These are phyloP conservation scores for Vaccinium darrowii DNA, from an alignment of 148 eudicot genomes.

Conservation along the genomic window DNA sequence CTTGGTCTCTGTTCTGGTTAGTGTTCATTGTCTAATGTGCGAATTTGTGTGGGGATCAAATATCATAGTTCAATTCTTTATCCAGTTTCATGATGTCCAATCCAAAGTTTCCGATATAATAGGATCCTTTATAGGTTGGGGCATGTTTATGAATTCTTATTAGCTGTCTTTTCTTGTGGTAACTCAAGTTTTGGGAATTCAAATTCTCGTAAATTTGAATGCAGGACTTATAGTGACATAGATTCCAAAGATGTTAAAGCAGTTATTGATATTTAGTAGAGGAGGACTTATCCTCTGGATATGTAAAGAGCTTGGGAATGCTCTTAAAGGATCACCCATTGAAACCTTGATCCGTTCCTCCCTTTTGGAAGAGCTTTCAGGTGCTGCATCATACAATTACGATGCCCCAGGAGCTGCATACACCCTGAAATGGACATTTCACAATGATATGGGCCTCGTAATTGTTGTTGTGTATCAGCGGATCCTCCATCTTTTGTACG, in stretches of 20 bases:
- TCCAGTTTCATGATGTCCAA: no score
- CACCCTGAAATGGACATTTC: conserved; percentile 94
- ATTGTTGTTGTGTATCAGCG: conserved; percentile 95
- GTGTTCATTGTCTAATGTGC: no score
- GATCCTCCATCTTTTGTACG: conserved; percentile 81
- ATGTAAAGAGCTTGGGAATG: conserved; percentile 86
- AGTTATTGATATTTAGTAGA: conserved; percentile 85
- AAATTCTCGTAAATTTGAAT: no score
- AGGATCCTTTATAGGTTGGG: no score
- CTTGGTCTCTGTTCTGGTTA: no score
- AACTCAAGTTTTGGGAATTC: no score
- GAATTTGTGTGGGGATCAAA: no score
- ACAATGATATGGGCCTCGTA: conserved; percentile 90
- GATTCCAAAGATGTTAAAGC: conserved; percentile 84
- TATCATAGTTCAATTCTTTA: no score
- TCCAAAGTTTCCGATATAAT: no score
- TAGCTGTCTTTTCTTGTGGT: no score
- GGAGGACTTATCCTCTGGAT: conserved; percentile 99
- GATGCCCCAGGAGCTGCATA: conserved; percentile 82
- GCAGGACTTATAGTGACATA: no score
- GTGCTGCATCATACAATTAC: conserved; percentile 74
- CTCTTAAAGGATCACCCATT: conserved; percentile 88
- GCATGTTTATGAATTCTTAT: no score
- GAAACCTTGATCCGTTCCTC: conserved; percentile 90
- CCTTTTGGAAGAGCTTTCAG: conserved; percentile 90